Evolutionary conservation across 208 protist genomes (phyloP), one percentile per base, ranked within the genome.

Genomic region (Entamoeba dispar): DNA sequence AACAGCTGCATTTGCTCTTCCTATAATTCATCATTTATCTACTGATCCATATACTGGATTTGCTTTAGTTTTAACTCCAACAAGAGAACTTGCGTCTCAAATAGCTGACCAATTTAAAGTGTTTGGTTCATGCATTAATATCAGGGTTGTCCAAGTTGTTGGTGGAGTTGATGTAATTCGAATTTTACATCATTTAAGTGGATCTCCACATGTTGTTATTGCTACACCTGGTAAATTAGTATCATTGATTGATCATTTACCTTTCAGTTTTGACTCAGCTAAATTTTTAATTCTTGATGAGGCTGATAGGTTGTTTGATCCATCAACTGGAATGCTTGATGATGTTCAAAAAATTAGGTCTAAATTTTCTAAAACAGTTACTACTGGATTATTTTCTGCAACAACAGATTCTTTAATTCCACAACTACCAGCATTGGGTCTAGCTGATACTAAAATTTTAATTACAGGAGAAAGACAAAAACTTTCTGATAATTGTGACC

Each of bases 1-100:
- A 95, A 99, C 98, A 4, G 98, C 97, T 47, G 97, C 98, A 3
- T 99, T 99, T 94, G 97, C 97, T 15, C 96, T 99, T 73, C 98
- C 98, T 10, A 97, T 99, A n/a, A 96, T 99, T 27, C 97, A 99
- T 93, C 96, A 95, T 94, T 95, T 99, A 27, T 51, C 49, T 3
- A 27, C 15, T 14, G 49, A 92, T 1, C 17, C 22, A 4, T 49
- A 31, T 14, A 50, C 43, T 22, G 19, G 51, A 50, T 55, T 86
- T 69, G 92, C 55, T 4, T 43, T 94, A 50, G 49, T 94, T 6
- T 50, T 95, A 12, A 91, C 93, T 14, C 94, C 94, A 31, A 95
- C 94, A 49, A 14, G 94, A 57, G 94, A 95, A 92, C 47, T 95
- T 12, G 94, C 94, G 5, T 17, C 92, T n/a, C 93, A 95, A 49